phyloP scores from a whole-genome alignment of 1,284 basidiomycete species.

The Ganoderma meredithae region DNA sequence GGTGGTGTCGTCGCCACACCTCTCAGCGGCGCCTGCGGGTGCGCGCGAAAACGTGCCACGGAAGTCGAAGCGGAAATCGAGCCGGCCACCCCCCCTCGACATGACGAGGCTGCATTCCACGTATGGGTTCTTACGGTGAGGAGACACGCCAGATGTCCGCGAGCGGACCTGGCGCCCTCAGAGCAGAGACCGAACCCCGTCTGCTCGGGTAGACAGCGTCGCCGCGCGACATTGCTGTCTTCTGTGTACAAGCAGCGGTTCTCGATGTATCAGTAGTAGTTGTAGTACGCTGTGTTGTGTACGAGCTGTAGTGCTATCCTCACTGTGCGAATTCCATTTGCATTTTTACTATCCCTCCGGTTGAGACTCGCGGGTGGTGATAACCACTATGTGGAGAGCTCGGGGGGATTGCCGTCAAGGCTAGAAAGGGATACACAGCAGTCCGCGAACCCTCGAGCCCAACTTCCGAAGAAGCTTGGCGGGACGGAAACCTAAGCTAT shows the following conservation, averaged over 20 bases:
- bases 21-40: conserved; percentile 11
- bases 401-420: neutral
- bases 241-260: conserved; percentile 19
- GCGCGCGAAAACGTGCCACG: conserved; percentile 9
- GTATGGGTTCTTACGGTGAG: conserved; percentile 28
- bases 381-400: neutral
- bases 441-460: neutral
- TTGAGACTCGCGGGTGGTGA: neutral
- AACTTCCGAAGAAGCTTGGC: neutral
- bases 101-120: conserved; percentile 33
- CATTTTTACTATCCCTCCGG: neutral
- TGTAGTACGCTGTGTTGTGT: conserved; percentile 13
- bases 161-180: conserved; percentile 16
- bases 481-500: neutral
- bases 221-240: conserved; percentile 25
- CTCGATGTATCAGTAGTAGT: conserved; percentile 23
- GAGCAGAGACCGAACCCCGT: neutral
- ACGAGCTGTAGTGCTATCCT: conserved; percentile 14
- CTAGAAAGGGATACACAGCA: neutral
- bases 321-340: conserved; percentile 5
- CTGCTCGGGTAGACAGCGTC: conserved; percentile 23
- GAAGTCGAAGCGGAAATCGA: conserved; percentile 30
- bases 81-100: conserved; percentile 32
- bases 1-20: conserved; percentile 19
- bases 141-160: conserved; percentile 19